A percentile compares a stretch with the other conserved stretches of the same genome.
Conservation (phyloP, 2,329 filamentous ascomycete genomes). For the Cladophialophora psammophila region DNA sequence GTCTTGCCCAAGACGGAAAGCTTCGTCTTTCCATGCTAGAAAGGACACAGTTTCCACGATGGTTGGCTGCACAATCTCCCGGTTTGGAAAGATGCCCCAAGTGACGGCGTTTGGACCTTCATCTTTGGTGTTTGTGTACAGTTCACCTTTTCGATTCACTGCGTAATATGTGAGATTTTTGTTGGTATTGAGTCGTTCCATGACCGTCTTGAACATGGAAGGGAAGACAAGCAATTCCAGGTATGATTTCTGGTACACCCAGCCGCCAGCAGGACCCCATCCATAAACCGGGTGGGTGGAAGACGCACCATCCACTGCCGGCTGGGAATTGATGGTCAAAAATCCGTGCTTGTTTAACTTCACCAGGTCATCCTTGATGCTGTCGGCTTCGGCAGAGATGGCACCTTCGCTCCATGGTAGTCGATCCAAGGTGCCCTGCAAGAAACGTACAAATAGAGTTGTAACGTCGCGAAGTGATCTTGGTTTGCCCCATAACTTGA, state of each 20-base stretch:
- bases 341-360: constrained; percentile 85
- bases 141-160: constrained; percentile 80
- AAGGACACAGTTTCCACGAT: constrained; percentile 98
- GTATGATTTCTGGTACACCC: constrained; percentile 98
- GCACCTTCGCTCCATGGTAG: constrained; percentile 94
- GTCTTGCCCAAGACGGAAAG: constrained; percentile 87
- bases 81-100: constrained; percentile 98
- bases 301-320: constrained; percentile 88
- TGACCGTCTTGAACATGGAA: constrained; percentile 76
- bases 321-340: constrained; percentile 96
- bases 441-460: constrained; percentile 82
- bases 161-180: constrained; percentile 92
- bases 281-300: constrained; percentile 87
- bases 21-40: constrained; percentile 98
- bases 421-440: constrained; percentile 79
- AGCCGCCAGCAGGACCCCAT: constrained; percentile 94
- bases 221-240: constrained; percentile 89
- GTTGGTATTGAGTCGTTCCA: constrained; percentile 77
- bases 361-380: constrained; percentile 78
- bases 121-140: constrained; percentile 82
- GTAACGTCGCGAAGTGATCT: constrained; percentile 80
- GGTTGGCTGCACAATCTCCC: constrained; percentile 99
- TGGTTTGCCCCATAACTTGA: constrained; percentile 92
- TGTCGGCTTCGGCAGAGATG: constrained; percentile 81
- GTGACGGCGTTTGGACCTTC: constrained; percentile 97